phyloP scores from a whole-genome alignment of 148 eudicot species.

The Rhododendron griersonianum region DNA sequence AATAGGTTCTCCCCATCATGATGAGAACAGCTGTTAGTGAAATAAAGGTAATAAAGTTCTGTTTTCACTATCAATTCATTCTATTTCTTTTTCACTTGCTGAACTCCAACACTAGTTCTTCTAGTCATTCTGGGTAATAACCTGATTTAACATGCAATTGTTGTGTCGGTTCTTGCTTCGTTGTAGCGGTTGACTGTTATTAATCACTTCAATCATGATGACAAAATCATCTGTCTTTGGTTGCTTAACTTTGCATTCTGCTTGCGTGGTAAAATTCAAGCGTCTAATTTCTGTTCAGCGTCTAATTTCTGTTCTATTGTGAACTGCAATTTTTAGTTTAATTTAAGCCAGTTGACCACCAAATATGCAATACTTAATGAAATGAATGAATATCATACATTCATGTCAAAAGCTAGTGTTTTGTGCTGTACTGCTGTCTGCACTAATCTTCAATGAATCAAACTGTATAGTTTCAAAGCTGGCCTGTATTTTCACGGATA shows the following conservation, averaged over 20 bases:
- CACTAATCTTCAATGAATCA: background rate
- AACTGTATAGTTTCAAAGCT: background rate
- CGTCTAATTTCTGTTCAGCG: background rate
- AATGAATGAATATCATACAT: background rate
- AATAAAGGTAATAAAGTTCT: conserved; percentile 74
- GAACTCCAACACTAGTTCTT: background rate
- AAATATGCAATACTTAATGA: background rate
- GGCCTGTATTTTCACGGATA: background rate
- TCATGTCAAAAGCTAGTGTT: conserved; percentile 1
- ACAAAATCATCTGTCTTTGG: background rate
- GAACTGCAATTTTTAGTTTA: background rate
- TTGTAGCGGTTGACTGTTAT: background rate
- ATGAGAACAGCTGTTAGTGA: conserved; percentile 88
- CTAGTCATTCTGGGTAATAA: conserved; percentile 6
- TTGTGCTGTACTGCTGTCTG: background rate
- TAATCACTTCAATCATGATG: background rate
- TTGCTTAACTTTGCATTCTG: background rate
- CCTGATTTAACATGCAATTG: background rate
- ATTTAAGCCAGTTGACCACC: background rate
- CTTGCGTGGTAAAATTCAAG: background rate
- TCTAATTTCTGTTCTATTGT: background rate
- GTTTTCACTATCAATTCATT: background rate
- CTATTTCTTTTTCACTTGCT: conserved; percentile 5
- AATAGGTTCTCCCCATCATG: conserved; percentile 77
- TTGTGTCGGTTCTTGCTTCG: background rate